These are phyloP conservation scores for Kodamaea restingae DNA, from an alignment of 805 yeast species.

Conservation along the genomic window DNA sequence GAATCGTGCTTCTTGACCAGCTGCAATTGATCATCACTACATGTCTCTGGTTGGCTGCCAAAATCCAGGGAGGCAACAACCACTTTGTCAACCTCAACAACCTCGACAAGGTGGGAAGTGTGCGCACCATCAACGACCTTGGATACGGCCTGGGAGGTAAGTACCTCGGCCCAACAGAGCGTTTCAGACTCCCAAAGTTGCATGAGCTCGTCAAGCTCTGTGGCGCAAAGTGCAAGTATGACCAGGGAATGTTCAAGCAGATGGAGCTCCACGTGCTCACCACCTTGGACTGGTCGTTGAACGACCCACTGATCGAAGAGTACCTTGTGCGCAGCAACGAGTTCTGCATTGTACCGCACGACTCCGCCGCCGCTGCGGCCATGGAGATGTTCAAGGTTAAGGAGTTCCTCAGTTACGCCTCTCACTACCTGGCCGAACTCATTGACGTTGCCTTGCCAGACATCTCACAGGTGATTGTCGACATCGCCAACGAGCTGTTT, in stretches of 20 bases:
- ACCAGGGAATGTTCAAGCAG: constrained; percentile 46
- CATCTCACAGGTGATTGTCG: constrained; percentile 29
- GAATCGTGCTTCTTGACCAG: constrained; percentile 81
- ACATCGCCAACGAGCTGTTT: constrained; percentile 17
- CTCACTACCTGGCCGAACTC: constrained; percentile 46
- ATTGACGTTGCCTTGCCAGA: constrained; percentile 30
- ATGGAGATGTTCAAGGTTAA: constrained; percentile 44
- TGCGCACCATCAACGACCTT: constrained; percentile 34
- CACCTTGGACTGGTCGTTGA: constrained; percentile 69
- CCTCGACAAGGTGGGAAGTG: constrained; percentile 18
- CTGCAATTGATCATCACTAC: constrained; percentile 88
- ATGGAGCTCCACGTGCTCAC: constrained; percentile 74
- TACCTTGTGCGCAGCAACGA: constrained; percentile 32
- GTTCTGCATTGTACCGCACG: constrained; percentile 13
- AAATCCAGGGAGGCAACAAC: constrained; percentile 71
- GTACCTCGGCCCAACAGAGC: constrained; percentile 64
- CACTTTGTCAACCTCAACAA: constrained; percentile 51
- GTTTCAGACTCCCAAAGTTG: constrained; percentile 71
- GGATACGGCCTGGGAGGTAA: constrained; percentile 54
- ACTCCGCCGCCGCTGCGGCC: neutral
- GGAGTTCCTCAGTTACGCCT: constrained; percentile 45
- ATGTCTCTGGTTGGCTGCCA: constrained; percentile 89
- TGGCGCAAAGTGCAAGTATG: constrained; percentile 56
- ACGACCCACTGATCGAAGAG: constrained; percentile 52
- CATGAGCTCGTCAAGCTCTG: constrained; percentile 69